These are phyloP conservation scores for Grosmannia penicillata DNA, from an alignment of 2,329 filamentous ascomycete genomes.

Conservation along the genomic window DNA sequence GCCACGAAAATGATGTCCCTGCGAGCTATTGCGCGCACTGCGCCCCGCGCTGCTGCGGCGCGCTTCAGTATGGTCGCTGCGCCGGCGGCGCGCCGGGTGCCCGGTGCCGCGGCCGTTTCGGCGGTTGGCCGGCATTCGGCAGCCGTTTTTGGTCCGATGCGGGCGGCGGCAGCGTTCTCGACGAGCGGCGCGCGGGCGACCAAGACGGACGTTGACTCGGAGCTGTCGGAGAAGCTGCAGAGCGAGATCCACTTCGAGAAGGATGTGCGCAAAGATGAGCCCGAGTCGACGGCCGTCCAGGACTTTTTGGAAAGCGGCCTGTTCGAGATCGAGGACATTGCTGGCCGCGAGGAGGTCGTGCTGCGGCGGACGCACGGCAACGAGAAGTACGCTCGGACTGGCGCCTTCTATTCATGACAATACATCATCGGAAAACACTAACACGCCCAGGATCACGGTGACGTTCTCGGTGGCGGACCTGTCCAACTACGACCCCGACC, in stretches of 20 bases:
- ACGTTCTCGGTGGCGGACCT: slow-evolving; percentile 78
- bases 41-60: slow-evolving; percentile 47
- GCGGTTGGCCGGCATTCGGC: background rate
- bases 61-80: slow-evolving; percentile 33
- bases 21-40: slow-evolving; percentile 48
- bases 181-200: slow-evolving; percentile 25
- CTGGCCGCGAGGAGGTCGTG: slow-evolving; percentile 77
- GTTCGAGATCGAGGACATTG: slow-evolving; percentile 69
- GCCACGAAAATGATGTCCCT: slow-evolving; percentile 52
- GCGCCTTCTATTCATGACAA: slow-evolving; percentile 6
- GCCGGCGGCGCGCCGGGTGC: slow-evolving; percentile 16
- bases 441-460: slow-evolving; percentile 38
- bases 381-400: slow-evolving; percentile 52
- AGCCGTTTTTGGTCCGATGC: no score
- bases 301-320: slow-evolving; percentile 77
- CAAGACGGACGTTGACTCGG: slow-evolving; percentile 47
- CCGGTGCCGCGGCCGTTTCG: no score
- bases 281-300: slow-evolving; percentile 62
- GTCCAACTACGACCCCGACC: slow-evolving; percentile 47
- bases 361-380: slow-evolving; percentile 72
- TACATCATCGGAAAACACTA: background rate
- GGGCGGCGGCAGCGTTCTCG: slow-evolving; percentile 36
- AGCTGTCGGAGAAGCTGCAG: slow-evolving; percentile 75
- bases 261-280: slow-evolving; percentile 59
- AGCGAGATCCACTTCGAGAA: slow-evolving; percentile 74